These are phyloP conservation scores for Ceratobasidium sp. DNA, from an alignment of 1,284 basidiomycete species.

Conservation along the genomic window DNA sequence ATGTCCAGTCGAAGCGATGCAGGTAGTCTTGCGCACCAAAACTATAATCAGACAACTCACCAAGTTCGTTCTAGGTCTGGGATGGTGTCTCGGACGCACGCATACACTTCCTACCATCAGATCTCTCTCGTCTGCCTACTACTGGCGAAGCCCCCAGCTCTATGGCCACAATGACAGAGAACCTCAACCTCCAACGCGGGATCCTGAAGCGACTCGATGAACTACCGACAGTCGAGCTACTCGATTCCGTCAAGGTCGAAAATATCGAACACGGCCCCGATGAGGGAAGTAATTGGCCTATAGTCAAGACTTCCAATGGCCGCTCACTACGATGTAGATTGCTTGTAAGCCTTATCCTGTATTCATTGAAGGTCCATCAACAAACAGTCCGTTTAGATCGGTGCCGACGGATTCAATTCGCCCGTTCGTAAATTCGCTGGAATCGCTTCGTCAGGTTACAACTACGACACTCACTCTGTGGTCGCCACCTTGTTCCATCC, in stretches of 20 bases:
- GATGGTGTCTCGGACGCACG: slow-evolving; percentile 85
- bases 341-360: slow-evolving; percentile 63
- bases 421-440: slow-evolving; percentile 91
- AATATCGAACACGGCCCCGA: slow-evolving; percentile 59
- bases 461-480: slow-evolving; percentile 88
- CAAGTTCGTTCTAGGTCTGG: slow-evolving; percentile 71
- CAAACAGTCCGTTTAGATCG: slow-evolving; percentile 63
- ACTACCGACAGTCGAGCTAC: slow-evolving; percentile 58
- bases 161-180: slow-evolving; percentile 84
- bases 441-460: slow-evolving; percentile 91
- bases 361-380: neutral
- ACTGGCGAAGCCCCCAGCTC: slow-evolving; percentile 14
- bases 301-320: slow-evolving; percentile 72
- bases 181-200: slow-evolving; percentile 83
- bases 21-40: slow-evolving; percentile 58
- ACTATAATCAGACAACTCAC: neutral
- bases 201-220: slow-evolving; percentile 66
- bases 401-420: slow-evolving; percentile 95
- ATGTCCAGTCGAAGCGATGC: slow-evolving; percentile 81
- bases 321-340: slow-evolving; percentile 70
- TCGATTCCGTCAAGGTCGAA: slow-evolving; percentile 73
- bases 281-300: slow-evolving; percentile 69
- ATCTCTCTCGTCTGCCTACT: slow-evolving; percentile 52
- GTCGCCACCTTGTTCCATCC: slow-evolving; percentile 86
- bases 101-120: slow-evolving; percentile 70